Base-by-base conservation (phyloP, 179 eudicot species). In the Silene noctiflora region DNA sequence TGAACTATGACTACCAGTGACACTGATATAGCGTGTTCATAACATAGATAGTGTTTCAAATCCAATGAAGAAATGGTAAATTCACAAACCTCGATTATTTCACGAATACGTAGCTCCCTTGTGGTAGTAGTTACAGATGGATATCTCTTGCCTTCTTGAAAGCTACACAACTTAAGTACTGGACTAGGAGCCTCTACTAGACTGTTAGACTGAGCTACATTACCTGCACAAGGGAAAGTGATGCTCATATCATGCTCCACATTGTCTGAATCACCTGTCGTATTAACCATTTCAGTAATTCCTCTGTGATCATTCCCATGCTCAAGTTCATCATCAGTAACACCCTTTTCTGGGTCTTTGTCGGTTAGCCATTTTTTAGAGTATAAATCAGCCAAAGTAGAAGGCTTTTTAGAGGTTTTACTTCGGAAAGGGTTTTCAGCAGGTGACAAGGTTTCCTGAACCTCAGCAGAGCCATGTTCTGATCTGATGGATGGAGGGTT, bases 31-130 rank as follows among this genome's bases (percentile, higher is more conserved):
- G 61, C 29, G 58, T 3, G 59, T 35, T 7, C 19, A 19, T 31
- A 17, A 58, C 67, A 39, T 16, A 64, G 62, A 65, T 61, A 56
- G 72, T 65, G 39, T 48, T 48, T 17, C 21, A 33, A 33, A 56
- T 60, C 9, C 16, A 17, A 69, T 14, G 25, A n/a, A 53, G 68
- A 67, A 60, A 69, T 31, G 33, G 27, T 44, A 73, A 21, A 33
- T 55, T 25, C 66, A 77, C 83, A 55, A 66, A 93, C 99, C 97
- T 93, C 85, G 71, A 95, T 80, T 81, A 77, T 85, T 84, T 86
- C 90, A 83, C 90, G 89, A 72, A 96, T 85, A 71, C 86, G 82
- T 77, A 88, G 87, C 88, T 96, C 99, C 90, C 98, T 86, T 74
- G 76, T 85, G 73, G 84, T 80, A 83, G 86, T 93, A 72, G 83